These are phyloP conservation scores for Alloteropsis semialata DNA, from an alignment of 176 grass and related monocot genomes.

Conservation along the genomic window DNA sequence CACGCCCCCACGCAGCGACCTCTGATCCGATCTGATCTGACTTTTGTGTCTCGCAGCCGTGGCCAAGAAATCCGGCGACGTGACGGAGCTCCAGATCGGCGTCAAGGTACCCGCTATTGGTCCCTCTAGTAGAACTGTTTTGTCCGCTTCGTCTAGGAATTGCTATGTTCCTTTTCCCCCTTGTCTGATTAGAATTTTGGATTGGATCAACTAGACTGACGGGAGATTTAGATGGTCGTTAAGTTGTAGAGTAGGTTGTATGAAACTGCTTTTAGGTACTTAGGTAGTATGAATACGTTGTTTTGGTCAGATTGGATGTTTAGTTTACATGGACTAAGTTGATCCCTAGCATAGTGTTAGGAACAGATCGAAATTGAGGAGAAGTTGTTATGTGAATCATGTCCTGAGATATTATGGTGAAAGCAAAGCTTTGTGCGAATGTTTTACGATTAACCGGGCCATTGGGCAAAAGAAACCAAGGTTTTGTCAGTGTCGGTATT, in stretches of 20 bases:
- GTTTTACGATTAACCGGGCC: neutral
- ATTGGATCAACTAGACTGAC: neutral
- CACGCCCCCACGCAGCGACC: neutral
- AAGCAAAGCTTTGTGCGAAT: neutral
- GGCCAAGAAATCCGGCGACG: conserved; percentile 81
- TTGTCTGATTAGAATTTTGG: neutral
- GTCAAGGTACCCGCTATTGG: conserved; percentile 54
- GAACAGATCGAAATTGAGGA: neutral
- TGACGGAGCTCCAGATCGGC: conserved; percentile 91
- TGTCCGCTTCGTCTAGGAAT: neutral
- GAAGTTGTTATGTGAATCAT: neutral
- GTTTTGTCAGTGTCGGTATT: neutral
- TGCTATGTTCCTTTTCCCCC: neutral
- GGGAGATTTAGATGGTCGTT: neutral
- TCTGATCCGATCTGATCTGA: conserved; percentile 38
- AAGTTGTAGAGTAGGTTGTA: too few relatives aligned
- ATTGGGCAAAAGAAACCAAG: neutral
- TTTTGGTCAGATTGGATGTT: neutral
- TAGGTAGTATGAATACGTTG: neutral
- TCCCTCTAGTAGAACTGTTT: neutral
- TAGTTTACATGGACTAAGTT: neutral
- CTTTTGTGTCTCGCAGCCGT: conserved; percentile 40
- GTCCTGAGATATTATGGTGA: neutral
- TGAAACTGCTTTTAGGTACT: too few relatives aligned
- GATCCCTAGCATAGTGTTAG: neutral